Evolutionary conservation across 2,329 filamentous ascomycete genomes (phyloP), one percentile per base, ranked within the genome.

Genomic region (Botrytis paeoniae): DNA sequence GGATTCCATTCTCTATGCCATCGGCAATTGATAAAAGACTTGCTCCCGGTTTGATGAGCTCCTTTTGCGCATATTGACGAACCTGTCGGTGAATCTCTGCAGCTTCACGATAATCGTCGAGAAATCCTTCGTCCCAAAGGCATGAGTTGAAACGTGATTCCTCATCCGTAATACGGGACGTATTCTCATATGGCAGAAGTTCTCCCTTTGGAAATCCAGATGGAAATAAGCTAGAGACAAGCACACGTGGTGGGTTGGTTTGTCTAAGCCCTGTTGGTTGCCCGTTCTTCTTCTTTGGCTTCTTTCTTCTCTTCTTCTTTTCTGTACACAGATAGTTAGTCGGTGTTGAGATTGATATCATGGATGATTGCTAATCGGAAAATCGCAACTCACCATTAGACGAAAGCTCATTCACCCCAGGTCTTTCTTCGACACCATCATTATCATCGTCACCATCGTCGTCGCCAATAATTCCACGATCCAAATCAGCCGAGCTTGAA

Each of bases 61-160:
- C 79, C 16, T 54, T 70, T 77, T 86, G 85, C 8, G 84, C 84
- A 79, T 84, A 87, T 61, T 84, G 83, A 39, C 87, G 85, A 64
- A 87, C 85, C 78, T 89, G 85, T 62, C 87, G 84, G 78, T 89
- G 87, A 63, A 87, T 82, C 77, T 89, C 87, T 0, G 87, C 87
- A 16, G 85, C 87, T 79, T 88, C 83, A 65, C 87, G 85, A 78
- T 89, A 89, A 73, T 89, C 83, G 37, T 80, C 81, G 35, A 89
- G 81, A 76, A 87, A 88, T 20, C 81, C 82, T 35, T 83, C 81
- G 75, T 94, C 91, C 78, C 88, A 89, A 81, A 93, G 91, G 80
- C 91, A 91, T 81, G 94, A 92, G 73, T 94, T 86, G 79, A 95
- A 90, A 65, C 93, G 89, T 83, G 93, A 92, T 85, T 96, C 93